Evolutionary conservation across 306 rosid species (phyloP), one percentile per base, ranked within the genome.

Genomic region (Trifolium pratense): DNA sequence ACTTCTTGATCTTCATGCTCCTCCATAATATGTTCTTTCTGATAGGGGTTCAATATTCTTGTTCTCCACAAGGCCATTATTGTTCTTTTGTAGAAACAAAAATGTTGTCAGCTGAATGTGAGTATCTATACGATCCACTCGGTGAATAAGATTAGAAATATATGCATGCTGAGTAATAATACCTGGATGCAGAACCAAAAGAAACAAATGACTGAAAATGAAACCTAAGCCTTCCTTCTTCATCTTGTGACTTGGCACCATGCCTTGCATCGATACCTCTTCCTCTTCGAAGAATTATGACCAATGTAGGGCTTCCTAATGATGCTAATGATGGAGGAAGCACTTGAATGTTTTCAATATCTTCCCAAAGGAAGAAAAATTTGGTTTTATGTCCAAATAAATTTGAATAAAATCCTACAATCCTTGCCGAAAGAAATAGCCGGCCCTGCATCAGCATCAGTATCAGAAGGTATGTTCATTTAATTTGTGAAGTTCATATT

Each of bases 301-400:
- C 88, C 74, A 94, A 74, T 13, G 78, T 66, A 51, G 98, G 98
- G 84, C 94, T 91, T 49, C 96, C 98, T 66, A 91, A 14, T 10
- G 98, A 88, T 63, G 86, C 81, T n/a, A 86, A 53, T 31, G 97
- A 67, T 20, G 98, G 96, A 73, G 96, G 84, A 70, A 88, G 89
- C 20, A 84, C 85, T 75, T 85, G 83, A 68, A 94, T 77, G 66
- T 86, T 89, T 58, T 91, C 97, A 80, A 94, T 89, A 70, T 94
- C 98, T 75, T 94, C 98, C 95, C 96, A 89, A 29, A 94, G 96
- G 75, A 94, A 85, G 88, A 87, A 94, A 84, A 94, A 87, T 6
- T 84, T 94, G 20, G 96, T 89, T 85, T 91, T 94, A 76, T 91
- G 92, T 75, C 98, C 98, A 72, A 94, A 88, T 18, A 94, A 76